Evolutionary conservation across 805 yeast genomes (phyloP).

Genomic region (Teunomyces aglyptinius): DNA sequence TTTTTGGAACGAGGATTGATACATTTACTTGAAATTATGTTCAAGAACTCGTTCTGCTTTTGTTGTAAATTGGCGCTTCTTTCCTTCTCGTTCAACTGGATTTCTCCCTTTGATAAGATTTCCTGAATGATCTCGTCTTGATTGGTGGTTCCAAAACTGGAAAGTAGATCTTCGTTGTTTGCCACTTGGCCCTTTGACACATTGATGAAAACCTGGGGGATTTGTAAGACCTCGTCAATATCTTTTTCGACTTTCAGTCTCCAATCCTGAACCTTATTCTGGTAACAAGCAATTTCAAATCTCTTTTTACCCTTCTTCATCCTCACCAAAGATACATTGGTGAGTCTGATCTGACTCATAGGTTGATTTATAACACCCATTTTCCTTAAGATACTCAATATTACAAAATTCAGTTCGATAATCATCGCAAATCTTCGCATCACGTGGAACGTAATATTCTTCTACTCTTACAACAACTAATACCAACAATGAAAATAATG

Average conservation of each 20-base stretch:
- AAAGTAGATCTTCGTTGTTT: constrained; percentile 73
- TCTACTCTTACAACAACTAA: not conserved
- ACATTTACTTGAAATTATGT: constrained; percentile 83
- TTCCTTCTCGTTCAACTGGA: constrained; percentile 92
- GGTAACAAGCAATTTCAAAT: constrained; percentile 95
- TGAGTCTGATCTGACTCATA: constrained; percentile 78
- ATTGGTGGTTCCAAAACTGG: constrained; percentile 74
- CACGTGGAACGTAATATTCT: not conserved
- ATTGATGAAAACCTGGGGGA: constrained; percentile 89
- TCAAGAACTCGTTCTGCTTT: constrained; percentile 77
- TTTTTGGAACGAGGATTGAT: constrained; percentile 86
- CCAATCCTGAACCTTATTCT: constrained; percentile 95
- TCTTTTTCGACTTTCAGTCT: constrained; percentile 86
- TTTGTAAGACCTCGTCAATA: constrained; percentile 91
- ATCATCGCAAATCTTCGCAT: not conserved
- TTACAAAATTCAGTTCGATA: not conserved
- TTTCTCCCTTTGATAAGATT: constrained; percentile 86
- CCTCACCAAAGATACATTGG: constrained; percentile 90
- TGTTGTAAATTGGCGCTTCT: constrained; percentile 72
- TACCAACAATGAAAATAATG: not conserved
- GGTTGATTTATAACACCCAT: constrained; percentile 77
- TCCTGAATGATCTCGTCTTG: constrained; percentile 73
- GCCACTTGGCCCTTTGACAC: constrained; percentile 96
- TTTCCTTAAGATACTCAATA: not conserved
- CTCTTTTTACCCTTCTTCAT: constrained; percentile 89